A percentile compares a stretch with the other conserved stretches of the same genome.
Conservation (phyloP, 805 yeast species). For the Torulaspora quercuum region DNA sequence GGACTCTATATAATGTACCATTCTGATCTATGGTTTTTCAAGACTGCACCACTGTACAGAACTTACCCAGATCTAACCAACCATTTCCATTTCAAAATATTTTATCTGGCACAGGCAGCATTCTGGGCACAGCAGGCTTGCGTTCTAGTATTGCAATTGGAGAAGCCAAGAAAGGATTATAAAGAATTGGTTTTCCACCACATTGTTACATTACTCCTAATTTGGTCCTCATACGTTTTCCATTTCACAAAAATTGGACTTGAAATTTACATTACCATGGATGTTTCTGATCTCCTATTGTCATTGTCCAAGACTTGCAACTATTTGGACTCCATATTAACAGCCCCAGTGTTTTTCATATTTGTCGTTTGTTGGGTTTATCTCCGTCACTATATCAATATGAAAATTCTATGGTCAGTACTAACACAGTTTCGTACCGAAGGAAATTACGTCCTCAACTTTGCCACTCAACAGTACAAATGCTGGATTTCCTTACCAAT, state of each 20-base stretch:
- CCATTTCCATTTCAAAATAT: slow-evolving; percentile 66
- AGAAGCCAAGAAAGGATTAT: slow-evolving; percentile 93
- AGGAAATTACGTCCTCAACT: slow-evolving; percentile 77
- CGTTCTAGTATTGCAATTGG: slow-evolving; percentile 76
- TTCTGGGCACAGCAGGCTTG: slow-evolving; percentile 97
- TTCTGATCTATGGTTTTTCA: slow-evolving; percentile 85
- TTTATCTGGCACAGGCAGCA: slow-evolving; percentile 88
- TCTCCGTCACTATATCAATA: slow-evolving; percentile 80
- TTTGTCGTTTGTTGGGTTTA: slow-evolving; percentile 81
- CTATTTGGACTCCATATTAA: slow-evolving; percentile 66
- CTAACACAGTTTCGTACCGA: slow-evolving; percentile 81
- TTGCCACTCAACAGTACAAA: slow-evolving; percentile 89
- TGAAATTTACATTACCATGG: slow-evolving; percentile 91
- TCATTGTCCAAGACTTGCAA: slow-evolving; percentile 82
- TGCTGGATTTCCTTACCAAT: slow-evolving; percentile 94
- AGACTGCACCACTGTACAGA: slow-evolving; percentile 75
- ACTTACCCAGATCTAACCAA: slow-evolving; percentile 81
- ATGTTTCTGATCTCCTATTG: slow-evolving; percentile 84
- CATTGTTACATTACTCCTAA: slow-evolving; percentile 81
- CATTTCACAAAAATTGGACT: slow-evolving; percentile 97
- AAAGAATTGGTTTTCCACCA: slow-evolving; percentile 91
- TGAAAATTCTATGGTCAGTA: slow-evolving; percentile 78
- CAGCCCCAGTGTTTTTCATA: slow-evolving; percentile 61
- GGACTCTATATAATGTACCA: slow-evolving; percentile 86
- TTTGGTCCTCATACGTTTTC: slow-evolving; percentile 84